Base-by-base conservation (phyloP, 2,329 filamentous ascomycete species). In the Sclerotinia subarctica region DNA sequence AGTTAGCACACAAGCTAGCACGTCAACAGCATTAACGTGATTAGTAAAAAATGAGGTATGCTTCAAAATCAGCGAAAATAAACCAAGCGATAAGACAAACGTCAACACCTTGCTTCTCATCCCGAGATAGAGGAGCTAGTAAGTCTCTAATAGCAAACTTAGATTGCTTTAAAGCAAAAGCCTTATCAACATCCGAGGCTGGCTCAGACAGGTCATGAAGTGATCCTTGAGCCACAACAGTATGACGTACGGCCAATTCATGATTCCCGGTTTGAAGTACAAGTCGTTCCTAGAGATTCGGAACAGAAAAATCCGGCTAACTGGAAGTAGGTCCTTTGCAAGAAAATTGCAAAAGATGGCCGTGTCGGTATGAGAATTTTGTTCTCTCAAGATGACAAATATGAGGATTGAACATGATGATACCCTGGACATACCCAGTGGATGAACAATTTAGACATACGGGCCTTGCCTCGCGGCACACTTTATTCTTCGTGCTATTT, bases 241-340 rank as follows among this genome's bases (percentile, higher is more conserved):
- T 72, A 70, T 74, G 72, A 17, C 66, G 69, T 21, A 74, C 59
- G 13, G 72, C 68, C 2, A 70, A 62, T 56, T 74, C 72, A 3
- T 81, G 79, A 71, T 89, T 84, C 60, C 86, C 88, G 75, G 87
- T 85, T 72, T 86, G 85, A 29, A 90, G 76, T 3, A 90, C 86
- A 21, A 83, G 81, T 58, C 82, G 80, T 1, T 83, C 86, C 88
- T 88, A 90, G 74, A 90, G 90, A 5, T 2, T 82, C 80, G 38
- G 82, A 84, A 72, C 88, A 84, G 69, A 89, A 90, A 74, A 87
- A 89, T 21, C 88, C 86, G 0, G 87, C 87, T 13, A 90, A 79
- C 72, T 88, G 86, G 44, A 79, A 83, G 2, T 85, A 84, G 0
- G 88, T 88, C 46, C 85, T 83, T 26, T 83, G 78, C 54, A 83